phyloP scores from a whole-genome alignment of 2,329 filamentous ascomycete genomes.

The Fusarium sp. region DNA sequence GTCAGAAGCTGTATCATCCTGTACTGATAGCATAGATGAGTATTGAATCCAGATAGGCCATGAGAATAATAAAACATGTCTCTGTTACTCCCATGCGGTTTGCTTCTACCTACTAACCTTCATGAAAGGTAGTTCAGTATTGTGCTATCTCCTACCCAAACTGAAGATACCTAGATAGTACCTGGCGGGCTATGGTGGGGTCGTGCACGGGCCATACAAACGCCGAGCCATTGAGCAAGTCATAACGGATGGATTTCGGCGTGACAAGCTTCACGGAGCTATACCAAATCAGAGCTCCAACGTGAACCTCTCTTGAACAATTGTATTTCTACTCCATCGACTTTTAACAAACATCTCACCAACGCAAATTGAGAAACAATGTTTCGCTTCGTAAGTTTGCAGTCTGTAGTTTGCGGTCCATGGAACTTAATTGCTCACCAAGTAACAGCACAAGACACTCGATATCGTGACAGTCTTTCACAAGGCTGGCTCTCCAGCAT shows the following conservation, averaged over 20 bases:
- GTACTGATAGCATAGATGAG: not conserved
- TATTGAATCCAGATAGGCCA: not conserved
- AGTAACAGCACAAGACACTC: slow-evolving; percentile 75
- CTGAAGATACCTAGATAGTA: slow-evolving; percentile 9
- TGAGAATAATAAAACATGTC: not conserved
- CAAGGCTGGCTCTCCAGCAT: slow-evolving; percentile 78
- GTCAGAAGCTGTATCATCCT: not conserved
- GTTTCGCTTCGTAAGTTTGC: slow-evolving; percentile 59
- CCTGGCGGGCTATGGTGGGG: slow-evolving; percentile 16
- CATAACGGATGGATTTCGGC: slow-evolving; percentile 22
- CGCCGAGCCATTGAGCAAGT: slow-evolving; percentile 42
- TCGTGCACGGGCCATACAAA: slow-evolving; percentile 39
- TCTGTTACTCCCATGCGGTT: not conserved
- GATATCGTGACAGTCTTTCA: slow-evolving; percentile 98
- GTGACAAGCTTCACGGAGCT: slow-evolving; percentile 45
- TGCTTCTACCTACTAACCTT: not conserved
- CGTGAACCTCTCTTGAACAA: slow-evolving; percentile 34
- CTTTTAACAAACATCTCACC: not conserved
- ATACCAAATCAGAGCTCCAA: slow-evolving; percentile 43
- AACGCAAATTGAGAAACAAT: slow-evolving; percentile 47
- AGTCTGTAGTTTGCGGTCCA: slow-evolving; percentile 38
- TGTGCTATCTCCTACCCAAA: not conserved
- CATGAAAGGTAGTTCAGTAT: not conserved
- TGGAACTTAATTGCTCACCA: slow-evolving; percentile 30
- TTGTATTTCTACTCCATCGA: not conserved